These are phyloP conservation scores for Phytophthora litchii DNA, from an alignment of 352 stramenopile genomes.

Conservation along the genomic window DNA sequence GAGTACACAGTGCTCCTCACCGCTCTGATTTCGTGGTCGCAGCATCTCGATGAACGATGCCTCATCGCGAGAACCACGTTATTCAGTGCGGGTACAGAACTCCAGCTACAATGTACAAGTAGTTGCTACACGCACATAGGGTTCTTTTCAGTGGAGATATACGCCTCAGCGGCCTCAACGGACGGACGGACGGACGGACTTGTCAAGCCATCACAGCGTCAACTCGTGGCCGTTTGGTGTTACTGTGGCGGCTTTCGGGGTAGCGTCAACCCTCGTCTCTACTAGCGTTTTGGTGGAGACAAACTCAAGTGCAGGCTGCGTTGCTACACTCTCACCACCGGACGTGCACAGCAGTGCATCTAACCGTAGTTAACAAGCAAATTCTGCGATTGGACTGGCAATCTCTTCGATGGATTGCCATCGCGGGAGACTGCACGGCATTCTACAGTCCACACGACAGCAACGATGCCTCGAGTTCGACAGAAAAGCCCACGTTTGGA, in stretches of 20 bases:
- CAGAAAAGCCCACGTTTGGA: slow-evolving; percentile 2
- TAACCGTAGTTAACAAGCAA: no score
- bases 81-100: slow-evolving; percentile 7
- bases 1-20: neutral
- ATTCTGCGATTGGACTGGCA: neutral
- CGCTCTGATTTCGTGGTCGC: neutral
- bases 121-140: neutral
- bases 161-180: neutral
- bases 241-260: slow-evolving; percentile 21
- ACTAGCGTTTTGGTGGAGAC: slow-evolving; percentile 28
- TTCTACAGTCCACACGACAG: slow-evolving; percentile 1
- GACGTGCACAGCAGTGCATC: neutral
- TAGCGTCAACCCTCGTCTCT: slow-evolving; percentile 7
- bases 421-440: no score
- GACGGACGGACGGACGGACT: neutral
- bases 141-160: slow-evolving; percentile 19
- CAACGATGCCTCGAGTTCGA: neutral
- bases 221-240: slow-evolving; percentile 12
- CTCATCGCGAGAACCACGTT: slow-evolving; percentile 10
- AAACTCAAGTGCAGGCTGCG: slow-evolving; percentile 8
- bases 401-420: slow-evolving; percentile 6
- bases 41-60: slow-evolving; percentile 8
- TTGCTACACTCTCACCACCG: slow-evolving; percentile 18
- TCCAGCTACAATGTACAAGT: neutral
- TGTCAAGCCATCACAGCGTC: slow-evolving; percentile 28